Conservation (phyloP, 169 alveolate species). For the Eimeria necatrix region DNA sequence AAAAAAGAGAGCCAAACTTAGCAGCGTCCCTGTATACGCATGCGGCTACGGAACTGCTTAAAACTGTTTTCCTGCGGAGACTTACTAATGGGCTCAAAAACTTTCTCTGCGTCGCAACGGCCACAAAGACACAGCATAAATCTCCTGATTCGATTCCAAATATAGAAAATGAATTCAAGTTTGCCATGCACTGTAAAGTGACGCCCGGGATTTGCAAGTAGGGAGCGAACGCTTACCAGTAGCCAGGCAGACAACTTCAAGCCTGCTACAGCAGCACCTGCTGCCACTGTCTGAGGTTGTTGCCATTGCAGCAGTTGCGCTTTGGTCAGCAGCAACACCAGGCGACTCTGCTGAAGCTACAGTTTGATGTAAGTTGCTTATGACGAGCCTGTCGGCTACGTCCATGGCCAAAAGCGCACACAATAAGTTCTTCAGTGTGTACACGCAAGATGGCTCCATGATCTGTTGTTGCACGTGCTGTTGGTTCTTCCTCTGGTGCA, state of each 20-base stretch:
- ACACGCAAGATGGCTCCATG: slow-evolving; percentile 61
- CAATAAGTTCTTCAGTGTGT: background rate
- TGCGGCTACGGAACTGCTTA: background rate
- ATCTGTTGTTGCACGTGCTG: background rate
- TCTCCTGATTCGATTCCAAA: no score
- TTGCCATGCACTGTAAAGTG: no score
- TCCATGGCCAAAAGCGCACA: slow-evolving; percentile 44
- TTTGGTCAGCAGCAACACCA: slow-evolving; percentile 1
- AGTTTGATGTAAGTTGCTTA: slow-evolving; percentile 2
- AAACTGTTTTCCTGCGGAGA: background rate
- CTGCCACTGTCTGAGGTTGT: background rate
- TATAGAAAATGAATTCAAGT: no score
- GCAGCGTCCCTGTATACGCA: background rate
- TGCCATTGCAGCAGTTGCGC: background rate
- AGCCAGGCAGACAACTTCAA: slow-evolving; percentile 62
- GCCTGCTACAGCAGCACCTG: slow-evolving; percentile 38
- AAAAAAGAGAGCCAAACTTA: background rate
- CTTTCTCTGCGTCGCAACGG: slow-evolving; percentile 32
- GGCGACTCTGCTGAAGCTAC: background rate
- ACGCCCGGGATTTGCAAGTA: background rate
- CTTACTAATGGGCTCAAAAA: slow-evolving; percentile 56
- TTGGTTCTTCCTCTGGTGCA: background rate
- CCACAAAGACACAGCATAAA: background rate
- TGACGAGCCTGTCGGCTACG: slow-evolving; percentile 33
- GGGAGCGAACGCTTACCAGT: background rate